Base-by-base conservation (phyloP, 805 yeast species). In the Candida coquimbonensis region DNA sequence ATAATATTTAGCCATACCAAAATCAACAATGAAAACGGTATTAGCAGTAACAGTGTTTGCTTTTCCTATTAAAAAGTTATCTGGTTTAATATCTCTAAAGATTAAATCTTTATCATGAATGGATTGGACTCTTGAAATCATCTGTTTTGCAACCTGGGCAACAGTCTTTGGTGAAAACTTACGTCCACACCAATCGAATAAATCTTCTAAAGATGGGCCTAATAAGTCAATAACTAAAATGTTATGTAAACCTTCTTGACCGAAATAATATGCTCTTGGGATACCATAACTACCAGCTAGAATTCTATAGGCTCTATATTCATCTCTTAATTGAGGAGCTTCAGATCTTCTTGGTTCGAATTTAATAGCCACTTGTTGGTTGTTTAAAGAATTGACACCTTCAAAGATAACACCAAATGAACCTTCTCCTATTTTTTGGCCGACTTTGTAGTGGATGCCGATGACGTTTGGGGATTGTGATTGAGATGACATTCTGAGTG, bases 1-100 rank as follows among this genome's bases (percentile, higher is more conserved):
- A 68, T 90, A 93, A 61, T 87, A 95, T 67, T 93, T 93, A 29
- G 98, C 98, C 98, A 93, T 93, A 52, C 99, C 99, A 63, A 93
- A 93, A 68, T 93, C 99, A 45, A 93, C 95, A 51, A 93, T 74
- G 67, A 87, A 89, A 43, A 93, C 87, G 47, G 77, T 75, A 62
- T 90, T 89, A 47, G 90, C 95, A 56, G 87, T 86, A 14, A 86
- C 80, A 37, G 88, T 75, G 38, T 83, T 85, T 12, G 93, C 95
- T 60, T 89, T 80, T 16, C 98, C 98, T 58, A 93, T 87, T 53
- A 93, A 73, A 57, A 93, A 93, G 69, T 93, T 93, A 65, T 93
- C 99, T 1, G 99, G 99, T 66, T 93, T 93, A 65, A 93, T 93
- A 67, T 93, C 99, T 60, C 99, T 78, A 67, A 90, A 93, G 53